Conservation (phyloP, 495 filamentous ascomycete species). For the Neurospora sp. region DNA sequence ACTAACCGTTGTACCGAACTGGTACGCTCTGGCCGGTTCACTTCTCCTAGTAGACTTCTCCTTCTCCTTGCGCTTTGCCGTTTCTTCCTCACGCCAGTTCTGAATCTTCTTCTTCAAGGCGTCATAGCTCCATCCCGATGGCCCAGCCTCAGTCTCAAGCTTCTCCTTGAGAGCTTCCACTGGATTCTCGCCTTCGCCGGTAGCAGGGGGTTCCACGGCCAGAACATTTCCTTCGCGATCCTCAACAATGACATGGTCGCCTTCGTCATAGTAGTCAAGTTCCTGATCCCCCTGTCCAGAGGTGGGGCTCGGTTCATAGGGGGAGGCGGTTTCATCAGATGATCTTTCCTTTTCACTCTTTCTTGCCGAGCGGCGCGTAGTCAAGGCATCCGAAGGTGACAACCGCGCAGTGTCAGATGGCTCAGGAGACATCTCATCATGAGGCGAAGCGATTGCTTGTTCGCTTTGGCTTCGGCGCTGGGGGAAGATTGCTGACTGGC, state of each 20-base stretch:
- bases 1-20: constrained; percentile 76
- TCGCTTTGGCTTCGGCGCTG: constrained; percentile 41
- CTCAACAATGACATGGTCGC: constrained; percentile 72
- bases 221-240: constrained; percentile 84
- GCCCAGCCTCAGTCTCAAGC: constrained; percentile 31
- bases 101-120: constrained; percentile 38
- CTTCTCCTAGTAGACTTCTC: constrained; percentile 34
- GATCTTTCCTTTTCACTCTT: constrained; percentile 9
- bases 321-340: constrained; percentile 9
- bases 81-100: constrained; percentile 46
- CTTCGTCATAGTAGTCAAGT: constrained; percentile 71
- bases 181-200: background rate
- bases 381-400: constrained; percentile 14
- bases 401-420: constrained; percentile 15
- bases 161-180: constrained; percentile 27
- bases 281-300: constrained; percentile 26
- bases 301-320: constrained; percentile 13
- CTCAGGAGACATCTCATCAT: constrained; percentile 8
- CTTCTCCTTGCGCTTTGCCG: constrained; percentile 49
- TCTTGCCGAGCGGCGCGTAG: background rate
- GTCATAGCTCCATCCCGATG: constrained; percentile 34
- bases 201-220: constrained; percentile 20
- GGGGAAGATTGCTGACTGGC: constrained; percentile 81
- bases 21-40: constrained; percentile 76
- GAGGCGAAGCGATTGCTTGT: constrained; percentile 15